Percentiles rank a stretch among this genome's conserved stretches.
phyloP scores from a whole-genome alignment of 306 rosid species.

The Glycine tomentella region DNA sequence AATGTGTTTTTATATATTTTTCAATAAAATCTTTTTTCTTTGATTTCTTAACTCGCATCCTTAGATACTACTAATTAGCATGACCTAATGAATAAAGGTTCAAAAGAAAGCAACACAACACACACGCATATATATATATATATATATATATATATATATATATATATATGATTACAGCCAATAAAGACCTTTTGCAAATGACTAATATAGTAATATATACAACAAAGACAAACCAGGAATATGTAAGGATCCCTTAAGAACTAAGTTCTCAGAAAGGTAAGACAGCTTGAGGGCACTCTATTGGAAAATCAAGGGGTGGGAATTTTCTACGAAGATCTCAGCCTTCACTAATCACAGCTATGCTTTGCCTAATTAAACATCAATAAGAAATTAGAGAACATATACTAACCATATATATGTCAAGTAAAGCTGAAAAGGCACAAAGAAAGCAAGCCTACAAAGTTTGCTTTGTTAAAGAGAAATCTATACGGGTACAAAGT shows the following conservation, averaged over 20 bases:
- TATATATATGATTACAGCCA: too few species aligned
- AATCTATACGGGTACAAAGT: slow-evolving; percentile 34
- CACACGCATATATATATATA: too few species aligned
- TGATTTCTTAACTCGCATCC: too few species aligned
- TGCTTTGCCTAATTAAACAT: too few species aligned
- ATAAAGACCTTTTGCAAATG: too few species aligned
- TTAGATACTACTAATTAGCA: too few species aligned
- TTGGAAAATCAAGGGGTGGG: slow-evolving; percentile 2
- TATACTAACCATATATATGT: not conserved
- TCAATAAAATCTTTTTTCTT: too few species aligned
- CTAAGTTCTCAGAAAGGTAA: slow-evolving; percentile 58
- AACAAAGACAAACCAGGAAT: not conserved
- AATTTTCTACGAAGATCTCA: not conserved
- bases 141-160: too few species aligned
- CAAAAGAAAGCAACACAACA: too few species aligned
- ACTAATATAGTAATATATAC: not conserved
- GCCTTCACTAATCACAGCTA: slow-evolving; percentile 30
- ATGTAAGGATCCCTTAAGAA: slow-evolving; percentile 42
- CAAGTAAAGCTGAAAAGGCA: slow-evolving; percentile 34
- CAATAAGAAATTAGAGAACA: not conserved
- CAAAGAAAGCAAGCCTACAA: slow-evolving; percentile 37
- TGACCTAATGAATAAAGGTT: too few species aligned
- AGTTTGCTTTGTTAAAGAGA: slow-evolving; percentile 44
- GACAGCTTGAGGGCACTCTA: slow-evolving; percentile 76
- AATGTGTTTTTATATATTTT: too few species aligned